Conservation (phyloP, 495 filamentous ascomycete species). For the Hypoxylon subgilvum region DNA sequence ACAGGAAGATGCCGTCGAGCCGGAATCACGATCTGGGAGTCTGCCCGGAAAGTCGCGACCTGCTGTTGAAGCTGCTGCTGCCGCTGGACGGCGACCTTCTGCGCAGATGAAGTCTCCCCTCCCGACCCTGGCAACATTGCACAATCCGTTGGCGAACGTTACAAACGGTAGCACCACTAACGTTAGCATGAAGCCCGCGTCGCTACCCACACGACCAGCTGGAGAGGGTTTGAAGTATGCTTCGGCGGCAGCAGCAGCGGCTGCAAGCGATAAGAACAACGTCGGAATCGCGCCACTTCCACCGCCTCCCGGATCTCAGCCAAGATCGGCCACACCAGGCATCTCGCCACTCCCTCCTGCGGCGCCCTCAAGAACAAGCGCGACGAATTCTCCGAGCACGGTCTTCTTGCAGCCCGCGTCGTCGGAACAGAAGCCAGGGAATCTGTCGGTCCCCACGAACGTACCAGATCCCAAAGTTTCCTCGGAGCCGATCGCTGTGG, state of each 20-base stretch:
- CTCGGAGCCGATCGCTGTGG: constrained; percentile 15
- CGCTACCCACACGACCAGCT: constrained; percentile 79
- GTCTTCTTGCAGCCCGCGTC: constrained; percentile 49
- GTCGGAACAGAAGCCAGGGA: constrained; percentile 45
- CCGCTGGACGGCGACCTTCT: constrained; percentile 75
- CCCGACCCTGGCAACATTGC: constrained; percentile 85
- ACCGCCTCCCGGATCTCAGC: constrained; percentile 73
- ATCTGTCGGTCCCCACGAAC: constrained; percentile 28
- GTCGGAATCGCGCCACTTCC: constrained; percentile 93
- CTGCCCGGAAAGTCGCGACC: constrained; percentile 61
- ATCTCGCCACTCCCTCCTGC: constrained; percentile 58
- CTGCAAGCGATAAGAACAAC: constrained; percentile 91
- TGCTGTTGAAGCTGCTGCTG: constrained; percentile 55
- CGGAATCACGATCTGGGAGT: constrained; percentile 60
- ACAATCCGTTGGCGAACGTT: constrained; percentile 67
- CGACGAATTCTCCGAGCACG: constrained; percentile 51
- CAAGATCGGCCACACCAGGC: constrained; percentile 42
- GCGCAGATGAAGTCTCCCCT: constrained; percentile 92
- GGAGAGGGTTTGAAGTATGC: constrained; percentile 95
- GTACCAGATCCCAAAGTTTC: constrained; percentile 31
- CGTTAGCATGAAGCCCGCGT: constrained; percentile 84
- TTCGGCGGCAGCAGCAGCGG: constrained; percentile 92
- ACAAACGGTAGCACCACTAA: constrained; percentile 61
- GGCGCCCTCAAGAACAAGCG: constrained; percentile 48
- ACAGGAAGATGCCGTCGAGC: constrained; percentile 78